Percentiles rank a stretch among this genome's conserved stretches.
These are phyloP conservation scores for Phytophthora pistaciae DNA, from an alignment of 352 stramenopile genomes.

Conservation along the genomic window DNA sequence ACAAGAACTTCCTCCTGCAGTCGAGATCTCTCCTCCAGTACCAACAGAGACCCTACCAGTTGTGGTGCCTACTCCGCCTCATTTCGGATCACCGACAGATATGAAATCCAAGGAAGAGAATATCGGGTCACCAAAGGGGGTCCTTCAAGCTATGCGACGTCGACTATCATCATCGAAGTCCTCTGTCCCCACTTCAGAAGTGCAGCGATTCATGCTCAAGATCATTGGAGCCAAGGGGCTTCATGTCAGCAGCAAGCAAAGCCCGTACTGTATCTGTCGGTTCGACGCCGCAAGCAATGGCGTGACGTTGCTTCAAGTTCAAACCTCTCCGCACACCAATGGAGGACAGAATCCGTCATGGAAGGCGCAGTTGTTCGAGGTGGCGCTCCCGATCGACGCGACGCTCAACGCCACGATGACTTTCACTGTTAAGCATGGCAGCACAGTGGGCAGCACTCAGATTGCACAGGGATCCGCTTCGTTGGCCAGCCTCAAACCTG, in stretches of 20 bases:
- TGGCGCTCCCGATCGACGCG: not conserved
- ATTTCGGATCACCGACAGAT: not conserved
- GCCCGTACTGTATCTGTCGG: constrained; percentile 11
- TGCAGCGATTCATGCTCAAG: constrained; percentile 12
- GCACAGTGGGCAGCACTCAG: not conserved
- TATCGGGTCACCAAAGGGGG: not conserved
- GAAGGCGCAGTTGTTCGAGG: constrained; percentile 11
- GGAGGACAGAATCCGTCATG: constrained; percentile 5
- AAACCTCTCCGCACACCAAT: constrained; percentile 1
- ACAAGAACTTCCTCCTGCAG: not conserved
- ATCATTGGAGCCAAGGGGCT: constrained; percentile 9
- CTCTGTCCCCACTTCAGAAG: constrained; percentile 4
- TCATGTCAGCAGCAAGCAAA: constrained; percentile 3
- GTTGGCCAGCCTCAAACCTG: not conserved
- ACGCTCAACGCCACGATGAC: not conserved
- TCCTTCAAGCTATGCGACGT: constrained; percentile 15
- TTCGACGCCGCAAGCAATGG: constrained; percentile 1
- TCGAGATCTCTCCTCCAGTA: not conserved
- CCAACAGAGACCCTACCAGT: not conserved
- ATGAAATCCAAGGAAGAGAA: constrained; percentile 6
- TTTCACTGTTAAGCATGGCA: constrained; percentile 5
- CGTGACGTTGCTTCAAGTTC: constrained; percentile 9
- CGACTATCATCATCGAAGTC: constrained; percentile 9
- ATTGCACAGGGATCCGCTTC: not conserved
- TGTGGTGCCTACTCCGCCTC: not conserved